Evolutionary conservation across 306 rosid species (phyloP), one percentile per base, ranked within the genome.

Genomic region (Gynostemma pentaphyllum): DNA sequence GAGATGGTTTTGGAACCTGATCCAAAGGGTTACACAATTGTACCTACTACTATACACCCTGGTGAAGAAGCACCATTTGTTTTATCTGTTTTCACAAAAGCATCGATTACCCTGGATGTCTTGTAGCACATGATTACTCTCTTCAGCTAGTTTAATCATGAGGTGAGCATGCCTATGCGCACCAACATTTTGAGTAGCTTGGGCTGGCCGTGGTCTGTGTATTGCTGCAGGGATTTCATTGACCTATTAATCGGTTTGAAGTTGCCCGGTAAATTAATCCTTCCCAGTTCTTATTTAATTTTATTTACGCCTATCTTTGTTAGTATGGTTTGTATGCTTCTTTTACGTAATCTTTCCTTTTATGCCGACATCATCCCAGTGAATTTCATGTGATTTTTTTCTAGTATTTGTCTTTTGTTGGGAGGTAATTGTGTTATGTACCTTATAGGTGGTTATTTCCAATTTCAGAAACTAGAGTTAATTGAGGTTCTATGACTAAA

Each of bases 31-130:
- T 94, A 94, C 73, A 94, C 99, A 21, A 94, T 94, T 68, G 94
- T 94, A 68, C 99, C 99, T 64, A 88, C 99, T 37, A 94, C 99
- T 16, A 94, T 88, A 74, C 99, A 94, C 76, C 99, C 99, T 16
- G 95, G 94, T 42, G 97, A 94, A 82, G 99, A 94, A 86, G 99
- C 99, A 36, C 99, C 99, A 11, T 94, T 94, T 68, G 97, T 94
- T 67, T 97, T 94, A 42, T 94, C 95, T 51, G 97, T 94, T 72
- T 94, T 94, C 84, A 94, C 99, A 32, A 94, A 94, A 78, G 99
- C 99, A 67, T 88, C 95, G 26, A 66, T 94, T 70, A 79, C 87
- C 66, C 74, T 94, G 78, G 99, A 94, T 80, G 86, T 85, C 77
- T 74, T 94, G 64, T 88, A 88, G 84, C 37, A 71, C 72, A 56